Percentiles rank a stretch among this genome's conserved stretches.
phyloP scores from a whole-genome alignment of 495 filamentous ascomycete species.

The Patellaria atrata region DNA sequence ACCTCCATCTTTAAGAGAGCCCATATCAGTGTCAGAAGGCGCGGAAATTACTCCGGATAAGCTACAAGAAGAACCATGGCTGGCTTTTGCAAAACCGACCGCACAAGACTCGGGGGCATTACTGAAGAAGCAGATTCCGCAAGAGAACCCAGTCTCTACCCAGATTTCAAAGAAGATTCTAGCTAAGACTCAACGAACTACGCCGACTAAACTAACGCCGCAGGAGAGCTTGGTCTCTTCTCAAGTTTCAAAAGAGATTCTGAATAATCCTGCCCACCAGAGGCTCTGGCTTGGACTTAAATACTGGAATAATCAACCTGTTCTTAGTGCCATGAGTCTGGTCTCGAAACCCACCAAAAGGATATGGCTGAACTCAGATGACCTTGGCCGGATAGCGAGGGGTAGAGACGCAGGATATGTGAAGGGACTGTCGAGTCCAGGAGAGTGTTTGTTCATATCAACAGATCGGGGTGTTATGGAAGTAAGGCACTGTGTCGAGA shows the following conservation, averaged over 20 bases:
- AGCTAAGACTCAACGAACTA: neutral
- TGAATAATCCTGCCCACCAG: slow-evolving; percentile 57
- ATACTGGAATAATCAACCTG: slow-evolving; percentile 80
- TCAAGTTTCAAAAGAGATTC: slow-evolving; percentile 40
- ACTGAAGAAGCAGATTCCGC: neutral
- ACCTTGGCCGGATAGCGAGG: slow-evolving; percentile 46
- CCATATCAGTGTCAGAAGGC: neutral
- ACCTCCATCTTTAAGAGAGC: slow-evolving; percentile 11
- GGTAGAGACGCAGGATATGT: slow-evolving; percentile 52
- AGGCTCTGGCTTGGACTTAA: slow-evolving; percentile 88
- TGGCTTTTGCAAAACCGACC: slow-evolving; percentile 7
- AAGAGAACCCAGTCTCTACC: neutral
- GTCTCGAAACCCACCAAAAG: slow-evolving; percentile 64
- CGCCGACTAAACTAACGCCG: neutral
- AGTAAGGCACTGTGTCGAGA: slow-evolving; percentile 71
- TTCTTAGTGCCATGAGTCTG: slow-evolving; percentile 53
- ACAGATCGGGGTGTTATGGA: slow-evolving; percentile 77
- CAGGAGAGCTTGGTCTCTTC: neutral
- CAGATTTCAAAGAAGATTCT: too few relatives aligned
- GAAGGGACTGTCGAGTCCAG: slow-evolving; percentile 56
- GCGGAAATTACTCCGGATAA: slow-evolving; percentile 5
- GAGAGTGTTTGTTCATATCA: slow-evolving; percentile 68
- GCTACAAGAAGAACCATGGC: slow-evolving; percentile 10
- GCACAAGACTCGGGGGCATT: neutral
- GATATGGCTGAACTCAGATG: slow-evolving; percentile 46